Conservation (phyloP, 345 rosid species). For the Syzygium jambos region DNA sequence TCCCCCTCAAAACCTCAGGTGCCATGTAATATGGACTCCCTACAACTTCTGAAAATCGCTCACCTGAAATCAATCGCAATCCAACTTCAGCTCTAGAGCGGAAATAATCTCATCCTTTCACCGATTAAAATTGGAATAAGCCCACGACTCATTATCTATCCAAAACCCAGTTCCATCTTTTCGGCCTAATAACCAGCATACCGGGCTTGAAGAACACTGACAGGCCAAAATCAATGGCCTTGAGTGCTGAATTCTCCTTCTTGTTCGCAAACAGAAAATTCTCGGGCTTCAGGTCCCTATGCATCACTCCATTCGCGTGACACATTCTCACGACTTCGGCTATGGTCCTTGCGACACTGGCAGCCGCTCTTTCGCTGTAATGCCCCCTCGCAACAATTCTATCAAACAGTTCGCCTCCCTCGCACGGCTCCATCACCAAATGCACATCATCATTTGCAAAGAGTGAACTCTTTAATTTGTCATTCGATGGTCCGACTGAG, state of each 20-base stretch:
- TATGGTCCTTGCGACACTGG: constrained; percentile 61
- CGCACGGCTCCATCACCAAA: constrained; percentile 93
- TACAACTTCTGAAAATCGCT: constrained; percentile 80
- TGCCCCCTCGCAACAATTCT: constrained; percentile 96
- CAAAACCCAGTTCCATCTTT: not conserved
- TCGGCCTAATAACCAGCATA: constrained; percentile 6
- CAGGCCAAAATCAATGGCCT: constrained; percentile 90
- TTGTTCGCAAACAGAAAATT: constrained; percentile 85
- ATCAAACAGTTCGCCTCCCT: constrained; percentile 94
- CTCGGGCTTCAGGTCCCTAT: constrained; percentile 94
- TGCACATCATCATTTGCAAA: constrained; percentile 54
- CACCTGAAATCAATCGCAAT: constrained; percentile 29
- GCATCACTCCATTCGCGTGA: constrained; percentile 87
- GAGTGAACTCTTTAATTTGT: not conserved
- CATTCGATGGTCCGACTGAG: not conserved
- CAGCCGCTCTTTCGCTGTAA: constrained; percentile 91
- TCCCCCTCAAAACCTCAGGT: constrained; percentile 80
- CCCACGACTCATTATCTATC: not conserved
- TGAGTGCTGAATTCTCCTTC: constrained; percentile 73
- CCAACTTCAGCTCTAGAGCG: not conserved
- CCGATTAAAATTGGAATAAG: not conserved
- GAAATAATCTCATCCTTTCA: not conserved
- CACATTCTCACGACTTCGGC: constrained; percentile 94
- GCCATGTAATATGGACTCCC: constrained; percentile 99
- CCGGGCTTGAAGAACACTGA: constrained; percentile 90